These are phyloP conservation scores for Teratosphaeria viscida DNA, from an alignment of 2,329 filamentous ascomycete genomes.

Conservation along the genomic window DNA sequence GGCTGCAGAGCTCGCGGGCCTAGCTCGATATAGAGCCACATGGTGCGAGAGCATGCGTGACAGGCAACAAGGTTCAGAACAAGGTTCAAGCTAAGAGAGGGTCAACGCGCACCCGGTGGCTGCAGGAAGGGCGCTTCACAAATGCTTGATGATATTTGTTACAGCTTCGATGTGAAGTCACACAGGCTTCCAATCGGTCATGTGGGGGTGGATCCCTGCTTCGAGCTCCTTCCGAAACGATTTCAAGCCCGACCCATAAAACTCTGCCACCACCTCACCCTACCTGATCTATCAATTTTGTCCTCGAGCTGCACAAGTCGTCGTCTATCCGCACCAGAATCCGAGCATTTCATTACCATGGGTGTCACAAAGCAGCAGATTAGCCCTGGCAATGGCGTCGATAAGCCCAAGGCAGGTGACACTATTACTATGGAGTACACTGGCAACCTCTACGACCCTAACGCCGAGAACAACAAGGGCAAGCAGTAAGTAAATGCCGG, in stretches of 20 bases:
- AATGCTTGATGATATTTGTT: not conserved
- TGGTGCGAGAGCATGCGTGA: not conserved
- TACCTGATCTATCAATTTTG: not conserved
- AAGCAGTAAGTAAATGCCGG: constrained; percentile 47
- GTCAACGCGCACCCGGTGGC: not conserved
- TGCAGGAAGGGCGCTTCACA: not conserved
- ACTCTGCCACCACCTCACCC: not conserved
- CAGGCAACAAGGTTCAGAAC: not conserved
- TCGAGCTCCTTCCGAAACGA: not conserved
- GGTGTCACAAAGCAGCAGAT: constrained; percentile 58
- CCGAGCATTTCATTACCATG: constrained; percentile 26
- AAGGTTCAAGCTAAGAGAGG: not conserved
- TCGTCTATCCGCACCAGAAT: not conserved
- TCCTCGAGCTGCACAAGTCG: not conserved
- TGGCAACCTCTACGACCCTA: constrained; percentile 66
- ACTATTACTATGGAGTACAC: constrained; percentile 83
- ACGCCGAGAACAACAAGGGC: constrained; percentile 53
- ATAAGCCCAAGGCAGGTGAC: constrained; percentile 56
- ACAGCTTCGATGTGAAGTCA: not conserved
- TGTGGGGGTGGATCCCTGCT: not conserved
- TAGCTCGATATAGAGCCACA: not conserved
- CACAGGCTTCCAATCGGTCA: not conserved
- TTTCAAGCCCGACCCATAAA: not conserved
- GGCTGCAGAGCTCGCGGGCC: not conserved
- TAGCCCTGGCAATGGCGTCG: constrained; percentile 49